phyloP scores from a whole-genome alignment of 768 basidiomycete genomes.

The Tubosaeta sp. region DNA sequence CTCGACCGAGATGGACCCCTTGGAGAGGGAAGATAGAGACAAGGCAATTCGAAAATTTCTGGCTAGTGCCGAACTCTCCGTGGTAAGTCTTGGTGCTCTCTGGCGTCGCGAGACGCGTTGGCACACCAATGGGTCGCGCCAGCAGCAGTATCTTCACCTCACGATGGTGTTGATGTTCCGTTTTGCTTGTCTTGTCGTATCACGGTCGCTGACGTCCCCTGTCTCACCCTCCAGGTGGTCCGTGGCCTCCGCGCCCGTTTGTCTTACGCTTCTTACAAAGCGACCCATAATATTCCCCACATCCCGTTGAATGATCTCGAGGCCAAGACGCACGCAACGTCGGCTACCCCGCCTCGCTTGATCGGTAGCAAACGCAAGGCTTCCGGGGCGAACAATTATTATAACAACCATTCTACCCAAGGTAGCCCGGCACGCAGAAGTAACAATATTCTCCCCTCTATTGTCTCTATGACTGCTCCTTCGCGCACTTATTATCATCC shows the following conservation, averaged over 20 bases:
- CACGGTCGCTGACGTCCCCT: conserved; percentile 26
- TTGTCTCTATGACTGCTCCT: conserved; percentile 22
- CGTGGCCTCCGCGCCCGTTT: conserved; percentile 77
- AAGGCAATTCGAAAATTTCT: conserved; percentile 71
- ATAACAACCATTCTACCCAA: conserved; percentile 51
- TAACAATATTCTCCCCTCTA: conserved; percentile 43
- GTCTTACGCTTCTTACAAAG: conserved; percentile 82
- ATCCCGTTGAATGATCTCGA: conserved; percentile 70
- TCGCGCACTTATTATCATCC: conserved; percentile 44
- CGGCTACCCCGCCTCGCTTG: conserved; percentile 46
- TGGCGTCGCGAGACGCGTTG: conserved; percentile 47
- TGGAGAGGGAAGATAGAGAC: conserved; percentile 58
- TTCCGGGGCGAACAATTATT: conserved; percentile 37
- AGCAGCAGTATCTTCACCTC: conserved; percentile 5
- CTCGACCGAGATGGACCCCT: conserved; percentile 37
- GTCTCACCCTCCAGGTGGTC: conserved; percentile 56
- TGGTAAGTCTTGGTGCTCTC: conserved; percentile 51
- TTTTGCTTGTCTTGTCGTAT: no score
- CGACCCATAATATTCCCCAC: conserved; percentile 65
- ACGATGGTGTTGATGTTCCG: not conserved
- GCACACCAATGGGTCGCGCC: conserved; percentile 23
- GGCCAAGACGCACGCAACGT: conserved; percentile 46
- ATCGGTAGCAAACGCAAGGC: conserved; percentile 59
- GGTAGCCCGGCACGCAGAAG: conserved; percentile 36
- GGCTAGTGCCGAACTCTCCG: conserved; percentile 74